phyloP scores from a whole-genome alignment of 2,329 filamentous ascomycete species.

The Ophiognomonia clavigignenti-juglandacearum region DNA sequence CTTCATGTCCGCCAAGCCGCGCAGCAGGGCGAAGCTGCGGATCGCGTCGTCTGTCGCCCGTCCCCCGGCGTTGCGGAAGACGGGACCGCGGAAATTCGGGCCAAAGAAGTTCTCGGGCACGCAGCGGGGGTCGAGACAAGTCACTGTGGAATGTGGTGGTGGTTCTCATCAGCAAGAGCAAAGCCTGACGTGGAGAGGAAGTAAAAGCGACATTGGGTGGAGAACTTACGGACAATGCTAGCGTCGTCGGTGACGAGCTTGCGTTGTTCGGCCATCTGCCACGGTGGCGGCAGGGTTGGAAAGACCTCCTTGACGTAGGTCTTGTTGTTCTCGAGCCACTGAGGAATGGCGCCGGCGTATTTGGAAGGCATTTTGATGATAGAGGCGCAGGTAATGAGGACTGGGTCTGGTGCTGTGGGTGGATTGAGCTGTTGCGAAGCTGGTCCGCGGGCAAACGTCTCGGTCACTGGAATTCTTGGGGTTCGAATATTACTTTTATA shows the following conservation, averaged over 20 bases:
- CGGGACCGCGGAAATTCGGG: neutral
- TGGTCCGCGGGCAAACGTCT: too few species aligned
- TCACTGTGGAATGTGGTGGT: neutral
- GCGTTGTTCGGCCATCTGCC: conserved; percentile 9
- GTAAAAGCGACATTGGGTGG: neutral
- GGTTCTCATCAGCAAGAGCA: neutral
- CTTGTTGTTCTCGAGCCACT: conserved; percentile 11
- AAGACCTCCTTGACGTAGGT: conserved; percentile 2
- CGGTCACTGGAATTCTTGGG: too few species aligned
- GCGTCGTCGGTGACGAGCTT: neutral
- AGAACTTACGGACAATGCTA: conserved; percentile 3
- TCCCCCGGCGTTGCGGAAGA: conserved; percentile 11
- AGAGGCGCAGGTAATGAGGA: neutral
- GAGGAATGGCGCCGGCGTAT: neutral
- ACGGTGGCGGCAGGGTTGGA: conserved; percentile 4
- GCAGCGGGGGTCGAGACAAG: conserved; percentile 11
- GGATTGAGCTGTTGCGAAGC: neutral
- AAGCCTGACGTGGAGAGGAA: too few species aligned
- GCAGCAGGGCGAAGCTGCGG: conserved; percentile 4
- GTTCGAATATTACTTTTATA: too few species aligned
- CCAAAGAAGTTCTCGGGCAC: conserved; percentile 14
- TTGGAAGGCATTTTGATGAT: neutral
- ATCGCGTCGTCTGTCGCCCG: conserved; percentile 10
- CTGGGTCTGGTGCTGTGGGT: neutral
- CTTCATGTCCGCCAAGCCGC: conserved; percentile 3